Conservation (phyloP, 768 basidiomycete species). For the Leccinum variicolor region DNA sequence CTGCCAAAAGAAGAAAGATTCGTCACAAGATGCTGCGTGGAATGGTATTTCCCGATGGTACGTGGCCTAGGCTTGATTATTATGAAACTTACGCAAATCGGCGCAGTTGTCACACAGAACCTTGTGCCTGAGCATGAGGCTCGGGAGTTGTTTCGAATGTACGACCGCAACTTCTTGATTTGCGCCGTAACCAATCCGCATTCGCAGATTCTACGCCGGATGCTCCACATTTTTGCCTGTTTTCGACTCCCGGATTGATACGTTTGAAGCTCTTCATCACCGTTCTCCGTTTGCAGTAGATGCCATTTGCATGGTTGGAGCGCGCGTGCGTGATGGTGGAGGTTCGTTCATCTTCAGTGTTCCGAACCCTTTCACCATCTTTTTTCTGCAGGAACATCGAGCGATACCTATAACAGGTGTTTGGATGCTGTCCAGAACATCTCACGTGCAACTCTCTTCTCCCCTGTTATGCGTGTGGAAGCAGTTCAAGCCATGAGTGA, state of each 20-base stretch:
- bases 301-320: constrained; percentile 91
- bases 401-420: constrained; percentile 69
- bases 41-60: constrained; percentile 78
- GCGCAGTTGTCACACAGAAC: constrained; percentile 76
- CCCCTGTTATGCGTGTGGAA: constrained; percentile 79
- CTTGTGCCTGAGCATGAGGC: constrained; percentile 82
- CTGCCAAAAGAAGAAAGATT: constrained; percentile 69
- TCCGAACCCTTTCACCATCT: constrained; percentile 7
- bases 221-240: constrained; percentile 90
- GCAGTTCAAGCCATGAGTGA: constrained; percentile 92
- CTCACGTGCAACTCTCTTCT: constrained; percentile 82
- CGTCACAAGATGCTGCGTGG: constrained; percentile 56
- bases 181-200: constrained; percentile 11
- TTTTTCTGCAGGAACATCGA: constrained; percentile 55
- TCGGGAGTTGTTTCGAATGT: constrained; percentile 84
- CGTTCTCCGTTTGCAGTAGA: constrained; percentile 93
- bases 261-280: constrained; percentile 79
- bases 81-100: constrained; percentile 1
- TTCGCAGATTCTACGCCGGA: constrained; percentile 80
- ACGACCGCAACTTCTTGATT: not conserved
- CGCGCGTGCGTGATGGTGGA: constrained; percentile 87
- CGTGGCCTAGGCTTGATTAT: not conserved
- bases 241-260: constrained; percentile 80
- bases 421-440: constrained; percentile 84
- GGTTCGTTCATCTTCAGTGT: constrained; percentile 41